Evolutionary conservation across 805 yeast genomes (phyloP), one percentile per base, ranked within the genome.

Genomic region (Saturnispora kantuleensis): DNA sequence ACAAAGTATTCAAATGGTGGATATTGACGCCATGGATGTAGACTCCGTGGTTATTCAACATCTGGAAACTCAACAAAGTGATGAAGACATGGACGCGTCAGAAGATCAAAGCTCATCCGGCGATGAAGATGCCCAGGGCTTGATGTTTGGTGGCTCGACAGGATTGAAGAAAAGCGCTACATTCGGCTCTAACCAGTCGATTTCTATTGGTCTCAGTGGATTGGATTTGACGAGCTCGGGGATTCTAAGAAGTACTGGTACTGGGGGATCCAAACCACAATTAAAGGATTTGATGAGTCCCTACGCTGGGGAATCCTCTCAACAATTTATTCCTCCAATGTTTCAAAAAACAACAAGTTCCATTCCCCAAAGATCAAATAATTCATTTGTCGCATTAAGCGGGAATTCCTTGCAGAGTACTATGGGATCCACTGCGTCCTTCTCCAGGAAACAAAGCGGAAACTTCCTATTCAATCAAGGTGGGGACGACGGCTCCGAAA

Each of bases 1-100:
- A 54, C 71, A 54, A 67, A 67, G 55, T 65, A 76, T 60, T 41
- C 66, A 62, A 47, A 47, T 62, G 31, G 47, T 34, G 15, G 60
- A 60, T 42, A 60, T 56, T 40, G 52, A 41, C 10, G 17, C 46
- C 13, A 55, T 56, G 61, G 59, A 56, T 30, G 42, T 55, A 30
- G 62, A 54, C 39, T 48, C 46, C 38, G 32, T 38, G 17, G 21
- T 12, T 37, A 15, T 26, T 31, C 36, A 42, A n/a, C 45, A 42
- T 35, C n/a, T 41, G 9, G 44, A 41, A 35, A 37, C 31, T 40
- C 42, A 40, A 21, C 37, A 36, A 40, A 32, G 31, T 28, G 18
- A 26, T 39, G 32, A 38, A 4, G 18, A n/a, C 12, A 31, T 21
- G 28, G n/a, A 16, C n/a, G 21, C 29, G 21, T 21, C 29, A 16